A percentile compares a stretch with the other conserved stretches of the same genome.
Evolutionary conservation across 2,329 filamentous ascomycete species (phyloP).

Genomic region (Colletotrichum musicola): DNA sequence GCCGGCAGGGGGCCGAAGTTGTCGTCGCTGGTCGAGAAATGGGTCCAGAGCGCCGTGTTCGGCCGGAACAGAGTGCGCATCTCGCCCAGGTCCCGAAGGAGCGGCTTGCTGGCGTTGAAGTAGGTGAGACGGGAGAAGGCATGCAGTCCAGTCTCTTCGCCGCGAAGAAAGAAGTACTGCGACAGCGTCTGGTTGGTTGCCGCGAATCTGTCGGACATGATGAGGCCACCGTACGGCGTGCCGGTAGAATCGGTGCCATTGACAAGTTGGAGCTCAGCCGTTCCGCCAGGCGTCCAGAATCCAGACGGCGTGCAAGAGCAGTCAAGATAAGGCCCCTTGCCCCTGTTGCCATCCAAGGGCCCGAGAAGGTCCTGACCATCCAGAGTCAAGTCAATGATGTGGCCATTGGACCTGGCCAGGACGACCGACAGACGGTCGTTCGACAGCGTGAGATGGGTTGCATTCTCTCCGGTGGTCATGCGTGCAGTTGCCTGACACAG

Average conservation of each 20-base stretch:
- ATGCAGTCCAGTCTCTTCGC: conserved; percentile 73
- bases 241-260: conserved; percentile 61
- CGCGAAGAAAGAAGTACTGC: conserved; percentile 75
- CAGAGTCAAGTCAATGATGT: conserved; percentile 50
- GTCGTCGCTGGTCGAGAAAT: conserved; percentile 68
- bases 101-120: conserved; percentile 67
- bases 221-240: conserved; percentile 68
- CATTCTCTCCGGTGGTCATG: conserved; percentile 44
- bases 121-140: conserved; percentile 72
- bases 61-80: conserved; percentile 72
- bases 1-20: conserved; percentile 61
- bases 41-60: conserved; percentile 71
- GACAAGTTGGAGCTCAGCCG: conserved; percentile 59
- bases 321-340: conserved; percentile 71
- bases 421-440: conserved; percentile 54
- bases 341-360: conserved; percentile 45
- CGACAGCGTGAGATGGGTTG: conserved; percentile 48
- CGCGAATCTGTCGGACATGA: conserved; percentile 70
- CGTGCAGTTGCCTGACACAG: neutral
- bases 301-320: conserved; percentile 73
- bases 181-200: conserved; percentile 70
- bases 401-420: conserved; percentile 51
- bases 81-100: conserved; percentile 70
- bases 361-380: conserved; percentile 65
- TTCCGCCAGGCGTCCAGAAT: conserved; percentile 69